Base-by-base conservation (phyloP, 176 grass and related monocot genomes). In the Cymbopogon citratus region DNA sequence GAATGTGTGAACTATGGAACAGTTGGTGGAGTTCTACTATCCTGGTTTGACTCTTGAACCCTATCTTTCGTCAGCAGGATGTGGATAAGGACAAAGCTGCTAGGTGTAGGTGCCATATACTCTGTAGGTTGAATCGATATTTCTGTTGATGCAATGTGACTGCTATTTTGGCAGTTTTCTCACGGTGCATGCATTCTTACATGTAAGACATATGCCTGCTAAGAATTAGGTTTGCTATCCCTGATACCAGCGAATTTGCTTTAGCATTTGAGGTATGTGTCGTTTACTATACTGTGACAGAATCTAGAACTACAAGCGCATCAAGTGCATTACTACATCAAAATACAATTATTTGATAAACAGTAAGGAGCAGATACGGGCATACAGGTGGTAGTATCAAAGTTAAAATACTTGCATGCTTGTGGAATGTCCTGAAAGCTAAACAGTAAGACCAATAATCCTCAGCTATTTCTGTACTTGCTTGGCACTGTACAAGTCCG, bases 61-160 rank as follows among this genome's bases (percentile, higher is more conserved):
- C 27, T 76, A 77, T 77, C 72, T 46, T 76, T 46, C 80, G 63
- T 76, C 56, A 85, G 56, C 63, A 40, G 73, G 36, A 72, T 73
- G 19, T 81, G 35, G 83, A 86, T 82, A 84, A 86, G 78, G 57
- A 73, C 73, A 82, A 82, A 48, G 36, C 66, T 66, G 61, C 54
- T 65, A 64, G 26, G 41, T 51, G 83, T 73, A 24, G 44, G 46
- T 67, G 66, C 45, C 73, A 81, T 73, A 34, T 29, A 62, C 25
- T 26, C 24, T 4, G 10, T 62, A 29, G 36, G 59, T 82, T 82
- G 78, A 89, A 81, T 35, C 6, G 3, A 39, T 71, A 56, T 65
- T 12, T 46, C 71, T 80, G 59, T 18, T 77, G 83, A 85, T 75
- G 72, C 69, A 71, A 77, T 36, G 36, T 26, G 66, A 89, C 66